phyloP scores from a whole-genome alignment of 148 eudicot genomes.

The Camellia granthamiana region DNA sequence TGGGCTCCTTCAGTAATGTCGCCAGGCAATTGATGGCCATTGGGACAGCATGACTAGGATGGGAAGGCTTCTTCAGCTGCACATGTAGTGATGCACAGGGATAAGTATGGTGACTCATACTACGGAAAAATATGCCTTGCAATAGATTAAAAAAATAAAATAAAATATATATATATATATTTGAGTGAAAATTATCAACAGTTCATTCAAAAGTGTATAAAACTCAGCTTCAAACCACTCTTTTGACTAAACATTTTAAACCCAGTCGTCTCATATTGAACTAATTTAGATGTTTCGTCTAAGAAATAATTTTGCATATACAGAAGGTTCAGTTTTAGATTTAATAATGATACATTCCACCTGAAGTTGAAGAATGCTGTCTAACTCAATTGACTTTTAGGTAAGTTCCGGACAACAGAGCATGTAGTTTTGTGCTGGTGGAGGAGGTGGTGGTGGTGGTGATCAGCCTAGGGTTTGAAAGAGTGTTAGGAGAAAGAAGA shows the following conservation, averaged over 20 bases:
- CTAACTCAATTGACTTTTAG: not conserved
- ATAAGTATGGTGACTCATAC: conserved; percentile 6
- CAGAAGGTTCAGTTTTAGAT: not conserved
- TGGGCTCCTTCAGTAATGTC: conserved; percentile 78
- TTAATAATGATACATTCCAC: not conserved
- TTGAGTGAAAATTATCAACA: not conserved
- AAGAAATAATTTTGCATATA: not conserved
- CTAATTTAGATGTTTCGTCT: not conserved
- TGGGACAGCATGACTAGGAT: conserved; percentile 73
- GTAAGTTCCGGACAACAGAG: not conserved
- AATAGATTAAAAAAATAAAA: no score
- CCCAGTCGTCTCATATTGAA: not conserved
- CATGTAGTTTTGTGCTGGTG: not conserved
- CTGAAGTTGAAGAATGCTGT: not conserved
- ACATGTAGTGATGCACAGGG: conserved; percentile 16
- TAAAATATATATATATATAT: not conserved
- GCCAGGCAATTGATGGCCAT: conserved; percentile 76
- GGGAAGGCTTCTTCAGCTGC: conserved; percentile 92
- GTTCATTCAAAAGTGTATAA: not conserved
- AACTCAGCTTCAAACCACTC: not conserved
- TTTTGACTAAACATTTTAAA: not conserved
- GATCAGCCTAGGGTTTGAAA: no score
- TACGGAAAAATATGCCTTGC: not conserved
- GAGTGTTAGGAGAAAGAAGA: no score
- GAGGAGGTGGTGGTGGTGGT: not conserved